Percentiles rank a stretch among this genome's conserved stretches.
These are phyloP conservation scores for Mrakia frigida DNA, from an alignment of 768 basidiomycete species.

Conservation along the genomic window DNA sequence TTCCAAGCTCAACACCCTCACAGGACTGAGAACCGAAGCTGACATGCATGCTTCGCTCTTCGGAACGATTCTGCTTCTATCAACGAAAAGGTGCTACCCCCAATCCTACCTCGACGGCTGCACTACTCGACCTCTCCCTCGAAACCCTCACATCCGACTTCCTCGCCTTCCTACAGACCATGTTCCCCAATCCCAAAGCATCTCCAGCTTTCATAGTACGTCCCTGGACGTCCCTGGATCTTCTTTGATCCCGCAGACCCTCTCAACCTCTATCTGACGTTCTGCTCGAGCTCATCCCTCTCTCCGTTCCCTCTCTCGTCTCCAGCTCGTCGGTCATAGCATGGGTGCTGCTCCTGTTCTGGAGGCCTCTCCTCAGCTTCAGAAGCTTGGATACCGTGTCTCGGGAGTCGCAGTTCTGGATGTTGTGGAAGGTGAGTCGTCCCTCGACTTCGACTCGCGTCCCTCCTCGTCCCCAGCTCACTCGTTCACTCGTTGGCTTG, in stretches of 20 bases:
- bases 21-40: background rate
- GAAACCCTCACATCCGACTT: constrained; percentile 69
- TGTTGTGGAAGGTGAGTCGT: constrained; percentile 73
- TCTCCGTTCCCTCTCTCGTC: background rate
- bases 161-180: constrained; percentile 57
- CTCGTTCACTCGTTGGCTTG: too few relatives aligned
- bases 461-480: too few relatives aligned
- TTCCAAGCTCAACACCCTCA: background rate
- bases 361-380: constrained; percentile 61
- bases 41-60: too few relatives aligned
- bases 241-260: background rate
- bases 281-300: too few relatives aligned
- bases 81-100: background rate
- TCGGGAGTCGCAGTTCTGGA: constrained; percentile 76
- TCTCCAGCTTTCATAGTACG: constrained; percentile 73
- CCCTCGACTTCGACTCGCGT: background rate
- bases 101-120: constrained; percentile 38
- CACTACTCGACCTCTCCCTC: constrained; percentile 61
- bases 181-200: constrained; percentile 61
- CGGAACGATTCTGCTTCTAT: background rate
- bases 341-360: constrained; percentile 92
- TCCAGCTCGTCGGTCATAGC: constrained; percentile 82
- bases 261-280: background rate
- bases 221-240: background rate
- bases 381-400: constrained; percentile 63